phyloP scores from a whole-genome alignment of 2,329 filamentous ascomycete species.

The Alternaria viburni region DNA sequence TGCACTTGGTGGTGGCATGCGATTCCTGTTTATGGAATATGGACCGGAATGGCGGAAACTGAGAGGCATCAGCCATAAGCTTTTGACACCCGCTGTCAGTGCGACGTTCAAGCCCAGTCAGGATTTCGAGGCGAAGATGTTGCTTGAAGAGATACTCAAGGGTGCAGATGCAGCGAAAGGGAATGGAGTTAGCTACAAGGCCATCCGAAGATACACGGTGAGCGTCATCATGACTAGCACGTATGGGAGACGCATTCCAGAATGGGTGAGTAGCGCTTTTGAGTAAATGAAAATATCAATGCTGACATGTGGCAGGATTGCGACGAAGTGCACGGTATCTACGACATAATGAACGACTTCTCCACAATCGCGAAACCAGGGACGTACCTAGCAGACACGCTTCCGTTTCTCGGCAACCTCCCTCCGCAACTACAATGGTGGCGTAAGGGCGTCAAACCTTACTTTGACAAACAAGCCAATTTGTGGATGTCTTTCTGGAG shows the following conservation, averaged over 20 bases:
- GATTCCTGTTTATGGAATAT: slow-evolving; percentile 53
- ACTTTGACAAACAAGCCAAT: slow-evolving; percentile 41
- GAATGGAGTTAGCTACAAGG: slow-evolving; percentile 33
- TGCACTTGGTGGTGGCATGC: slow-evolving; percentile 49
- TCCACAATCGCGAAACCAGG: slow-evolving; percentile 37
- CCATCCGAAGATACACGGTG: slow-evolving; percentile 40
- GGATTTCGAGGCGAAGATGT: slow-evolving; percentile 55
- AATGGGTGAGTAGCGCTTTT: slow-evolving; percentile 30
- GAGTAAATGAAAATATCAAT: not conserved
- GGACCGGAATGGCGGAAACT: slow-evolving; percentile 50
- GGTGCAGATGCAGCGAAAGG: slow-evolving; percentile 25
- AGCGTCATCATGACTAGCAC: slow-evolving; percentile 48
- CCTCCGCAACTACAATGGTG: slow-evolving; percentile 41
- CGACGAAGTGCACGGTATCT: slow-evolving; percentile 41
- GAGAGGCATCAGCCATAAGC: slow-evolving; percentile 48
- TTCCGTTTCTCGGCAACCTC: slow-evolving; percentile 37
- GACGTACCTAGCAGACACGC: slow-evolving; percentile 39
- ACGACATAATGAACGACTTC: slow-evolving; percentile 46
- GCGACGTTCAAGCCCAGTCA: slow-evolving; percentile 53
- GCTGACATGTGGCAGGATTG: slow-evolving; percentile 28
- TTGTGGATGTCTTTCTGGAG: slow-evolving; percentile 44
- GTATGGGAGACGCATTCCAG: slow-evolving; percentile 41
- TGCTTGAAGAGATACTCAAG: slow-evolving; percentile 52
- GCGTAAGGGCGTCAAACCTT: slow-evolving; percentile 33
- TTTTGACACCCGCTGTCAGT: slow-evolving; percentile 48